Conservation (phyloP, 2,329 filamentous ascomycete genomes). For the Verticillium albo-atrum region DNA sequence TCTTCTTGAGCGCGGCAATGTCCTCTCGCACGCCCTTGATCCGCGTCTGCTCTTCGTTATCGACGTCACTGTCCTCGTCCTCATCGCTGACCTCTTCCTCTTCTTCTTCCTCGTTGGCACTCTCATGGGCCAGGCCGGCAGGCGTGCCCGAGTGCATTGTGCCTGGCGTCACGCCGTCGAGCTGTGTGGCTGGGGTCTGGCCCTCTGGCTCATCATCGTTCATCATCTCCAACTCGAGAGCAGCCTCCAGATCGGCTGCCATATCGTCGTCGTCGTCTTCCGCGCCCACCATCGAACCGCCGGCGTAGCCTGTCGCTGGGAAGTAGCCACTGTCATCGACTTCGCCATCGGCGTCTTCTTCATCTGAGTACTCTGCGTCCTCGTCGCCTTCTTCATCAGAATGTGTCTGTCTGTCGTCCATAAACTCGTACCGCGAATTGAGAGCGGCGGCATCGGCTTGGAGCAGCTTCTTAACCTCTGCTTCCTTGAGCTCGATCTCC, state of each 20-base stretch:
- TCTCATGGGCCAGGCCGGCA: slow-evolving; percentile 35
- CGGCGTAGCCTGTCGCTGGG: slow-evolving; percentile 20
- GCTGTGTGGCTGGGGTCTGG: slow-evolving; percentile 34
- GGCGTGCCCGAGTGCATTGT: slow-evolving; percentile 38
- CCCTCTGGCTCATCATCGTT: slow-evolving; percentile 22
- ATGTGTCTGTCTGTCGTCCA: slow-evolving; percentile 42
- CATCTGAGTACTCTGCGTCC: slow-evolving; percentile 59
- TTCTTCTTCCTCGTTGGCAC: slow-evolving; percentile 39
- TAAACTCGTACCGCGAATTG: slow-evolving; percentile 59
- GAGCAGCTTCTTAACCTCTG: slow-evolving; percentile 70
- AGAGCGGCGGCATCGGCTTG: slow-evolving; percentile 60
- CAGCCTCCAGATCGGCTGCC: slow-evolving; percentile 51
- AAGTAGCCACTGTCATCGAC: slow-evolving; percentile 40
- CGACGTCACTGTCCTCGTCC: slow-evolving; percentile 49
- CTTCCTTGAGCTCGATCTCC: slow-evolving; percentile 81
- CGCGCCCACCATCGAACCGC: slow-evolving; percentile 22
- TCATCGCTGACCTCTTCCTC: slow-evolving; percentile 48
- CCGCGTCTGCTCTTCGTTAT: slow-evolving; percentile 47
- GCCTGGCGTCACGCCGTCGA: slow-evolving; percentile 41
- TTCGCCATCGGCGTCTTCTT: slow-evolving; percentile 47
- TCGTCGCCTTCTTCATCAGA: slow-evolving; percentile 41
- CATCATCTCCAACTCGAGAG: slow-evolving; percentile 45
- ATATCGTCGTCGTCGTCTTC: slow-evolving; percentile 43
- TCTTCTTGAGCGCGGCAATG: slow-evolving; percentile 47
- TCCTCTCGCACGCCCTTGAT: slow-evolving; percentile 52